A percentile compares a stretch with the other conserved stretches of the same genome.
phyloP scores from a whole-genome alignment of 1,284 basidiomycete species.

The Meira miltonrushii region DNA sequence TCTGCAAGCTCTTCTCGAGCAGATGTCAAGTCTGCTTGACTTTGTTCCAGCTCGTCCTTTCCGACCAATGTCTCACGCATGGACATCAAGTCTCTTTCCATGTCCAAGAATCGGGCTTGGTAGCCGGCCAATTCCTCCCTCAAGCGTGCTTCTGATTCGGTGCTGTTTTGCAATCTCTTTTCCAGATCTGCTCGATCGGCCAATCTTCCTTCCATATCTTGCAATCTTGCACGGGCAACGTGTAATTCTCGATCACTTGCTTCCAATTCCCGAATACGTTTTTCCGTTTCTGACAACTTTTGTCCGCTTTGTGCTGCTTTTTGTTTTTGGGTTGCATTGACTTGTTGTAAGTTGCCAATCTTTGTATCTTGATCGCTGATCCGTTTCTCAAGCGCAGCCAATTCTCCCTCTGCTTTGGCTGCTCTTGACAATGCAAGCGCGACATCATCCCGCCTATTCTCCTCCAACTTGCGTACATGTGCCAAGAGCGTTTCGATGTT shows the following conservation, averaged over 20 bases:
- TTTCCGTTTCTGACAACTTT: conserved; percentile 34
- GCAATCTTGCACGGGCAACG: conserved; percentile 13
- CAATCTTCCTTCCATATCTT: conserved; percentile 20
- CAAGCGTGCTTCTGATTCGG: conserved; percentile 20
- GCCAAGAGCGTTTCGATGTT: conserved; percentile 16
- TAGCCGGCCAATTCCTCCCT: conserved; percentile 20
- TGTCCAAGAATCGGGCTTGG: conserved; percentile 24
- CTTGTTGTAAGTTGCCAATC: conserved; percentile 32
- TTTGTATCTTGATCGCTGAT: conserved; percentile 35
- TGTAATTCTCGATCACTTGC: conserved; percentile 18
- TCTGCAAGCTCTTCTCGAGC: conserved; percentile 22
- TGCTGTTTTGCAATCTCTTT: conserved; percentile 17
- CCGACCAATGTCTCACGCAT: conserved; percentile 34
- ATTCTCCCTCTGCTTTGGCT: conserved; percentile 32
- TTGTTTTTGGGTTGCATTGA: conserved; percentile 42
- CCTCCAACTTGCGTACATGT: conserved; percentile 19
- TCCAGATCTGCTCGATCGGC: conserved; percentile 20
- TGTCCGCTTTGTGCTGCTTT: conserved; percentile 38
- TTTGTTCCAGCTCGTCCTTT: conserved; percentile 15
- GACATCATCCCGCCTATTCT: conserved; percentile 15
- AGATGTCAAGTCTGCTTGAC: conserved; percentile 16
- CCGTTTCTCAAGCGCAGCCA: conserved; percentile 29
- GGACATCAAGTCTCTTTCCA: conserved; percentile 29
- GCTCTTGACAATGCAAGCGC: conserved; percentile 20
- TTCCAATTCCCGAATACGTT: conserved; percentile 31